Conservation (phyloP, 345 rosid species). For the Lenwebbia sp. region DNA sequence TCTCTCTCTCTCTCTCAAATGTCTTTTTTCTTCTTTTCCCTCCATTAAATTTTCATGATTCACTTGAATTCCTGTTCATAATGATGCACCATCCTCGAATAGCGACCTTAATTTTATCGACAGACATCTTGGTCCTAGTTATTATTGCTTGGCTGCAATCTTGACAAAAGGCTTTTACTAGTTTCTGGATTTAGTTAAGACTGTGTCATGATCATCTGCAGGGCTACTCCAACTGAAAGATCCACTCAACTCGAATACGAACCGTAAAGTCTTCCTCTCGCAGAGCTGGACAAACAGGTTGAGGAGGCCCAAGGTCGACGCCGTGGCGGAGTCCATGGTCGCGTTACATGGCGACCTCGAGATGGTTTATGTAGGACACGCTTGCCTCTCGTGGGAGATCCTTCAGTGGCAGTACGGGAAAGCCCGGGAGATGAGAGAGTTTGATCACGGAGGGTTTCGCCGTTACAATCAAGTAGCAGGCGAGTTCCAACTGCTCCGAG, state of each 20-base stretch:
- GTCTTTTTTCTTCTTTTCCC: background rate
- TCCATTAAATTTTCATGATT: background rate
- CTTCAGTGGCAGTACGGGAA: slow-evolving; percentile 70
- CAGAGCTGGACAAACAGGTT: slow-evolving; percentile 28
- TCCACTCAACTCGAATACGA: slow-evolving; percentile 3
- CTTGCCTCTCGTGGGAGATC: slow-evolving; percentile 88
- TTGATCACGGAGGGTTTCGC: slow-evolving; percentile 15
- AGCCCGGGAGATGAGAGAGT: slow-evolving; percentile 30
- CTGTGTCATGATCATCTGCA: slow-evolving; percentile 3
- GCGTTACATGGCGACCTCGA: slow-evolving; percentile 53
- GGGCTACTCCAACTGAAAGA: slow-evolving; percentile 54
- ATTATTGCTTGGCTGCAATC: background rate
- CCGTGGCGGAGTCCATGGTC: slow-evolving; percentile 22
- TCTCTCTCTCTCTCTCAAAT: too few relatives aligned
- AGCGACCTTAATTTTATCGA: background rate
- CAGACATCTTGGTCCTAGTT: background rate
- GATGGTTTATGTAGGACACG: slow-evolving; percentile 66
- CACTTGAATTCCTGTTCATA: background rate
- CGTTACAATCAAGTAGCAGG: slow-evolving; percentile 63
- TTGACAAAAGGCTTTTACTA: background rate
- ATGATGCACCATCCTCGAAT: background rate
- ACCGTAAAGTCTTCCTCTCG: slow-evolving; percentile 15
- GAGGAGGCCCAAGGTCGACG: slow-evolving; percentile 19
- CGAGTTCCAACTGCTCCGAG: slow-evolving; percentile 79
- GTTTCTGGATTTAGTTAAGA: background rate